These are phyloP conservation scores for Gymnopilus dilepis DNA, from an alignment of 768 basidiomycete species.

Conservation along the genomic window DNA sequence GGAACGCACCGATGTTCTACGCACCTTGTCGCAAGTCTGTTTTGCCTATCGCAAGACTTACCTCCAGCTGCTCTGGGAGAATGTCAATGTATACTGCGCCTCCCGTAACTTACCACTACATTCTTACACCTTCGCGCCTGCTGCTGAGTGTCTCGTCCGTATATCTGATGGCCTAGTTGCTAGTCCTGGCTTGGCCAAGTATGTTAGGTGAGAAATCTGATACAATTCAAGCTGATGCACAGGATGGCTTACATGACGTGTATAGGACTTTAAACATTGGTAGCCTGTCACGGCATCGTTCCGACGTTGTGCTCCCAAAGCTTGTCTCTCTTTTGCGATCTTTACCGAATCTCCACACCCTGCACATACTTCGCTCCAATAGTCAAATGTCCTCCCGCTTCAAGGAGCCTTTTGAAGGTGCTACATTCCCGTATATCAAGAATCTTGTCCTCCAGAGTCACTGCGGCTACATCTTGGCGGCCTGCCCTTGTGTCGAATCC, in stretches of 20 bases:
- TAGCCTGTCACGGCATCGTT: constrained; percentile 32
- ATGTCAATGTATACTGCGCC: constrained; percentile 14
- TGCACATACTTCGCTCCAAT: constrained; percentile 38
- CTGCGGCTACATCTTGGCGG: constrained; percentile 34
- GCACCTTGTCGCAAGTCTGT: constrained; percentile 25
- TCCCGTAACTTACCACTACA: neutral
- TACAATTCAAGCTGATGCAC: too few relatives aligned
- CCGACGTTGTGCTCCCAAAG: constrained; percentile 26
- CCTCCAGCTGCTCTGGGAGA: constrained; percentile 22
- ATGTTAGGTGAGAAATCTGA: constrained; percentile 19
- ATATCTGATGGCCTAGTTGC: too few relatives aligned
- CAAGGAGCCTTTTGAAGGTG: constrained; percentile 27
- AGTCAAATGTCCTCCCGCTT: constrained; percentile 33
- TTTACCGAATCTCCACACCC: constrained; percentile 36
- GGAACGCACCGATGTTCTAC: constrained; percentile 17
- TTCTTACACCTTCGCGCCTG: constrained; percentile 12
- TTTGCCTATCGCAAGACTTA: constrained; percentile 21
- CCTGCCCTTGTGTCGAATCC: constrained; percentile 30
- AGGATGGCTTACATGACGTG: too few relatives aligned
- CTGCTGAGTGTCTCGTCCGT: constrained; percentile 17
- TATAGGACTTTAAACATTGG: constrained; percentile 32
- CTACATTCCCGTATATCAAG: constrained; percentile 29
- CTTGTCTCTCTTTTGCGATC: constrained; percentile 29
- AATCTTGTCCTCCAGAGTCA: constrained; percentile 33
- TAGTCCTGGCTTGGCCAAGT: constrained; percentile 9